Evolutionary conservation across 1,284 basidiomycete species (phyloP).

Genomic region (Puccinia coronata): DNA sequence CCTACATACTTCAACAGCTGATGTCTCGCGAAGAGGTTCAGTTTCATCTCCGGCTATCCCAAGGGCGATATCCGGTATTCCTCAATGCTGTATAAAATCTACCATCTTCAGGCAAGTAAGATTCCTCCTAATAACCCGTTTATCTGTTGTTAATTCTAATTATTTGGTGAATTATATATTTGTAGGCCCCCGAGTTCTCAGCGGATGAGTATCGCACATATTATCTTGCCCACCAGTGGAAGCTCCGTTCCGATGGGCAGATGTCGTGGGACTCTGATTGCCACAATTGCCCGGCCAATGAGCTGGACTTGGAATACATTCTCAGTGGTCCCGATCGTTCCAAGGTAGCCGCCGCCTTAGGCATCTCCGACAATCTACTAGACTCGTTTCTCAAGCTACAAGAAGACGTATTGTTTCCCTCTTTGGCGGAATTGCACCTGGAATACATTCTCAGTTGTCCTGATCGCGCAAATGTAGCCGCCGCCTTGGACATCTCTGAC

Average conservation of each 20-base stretch:
- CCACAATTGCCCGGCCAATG: not conserved
- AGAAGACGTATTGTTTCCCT: no score
- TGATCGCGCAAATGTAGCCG: not conserved
- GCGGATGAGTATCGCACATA: not conserved
- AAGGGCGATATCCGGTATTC: not conserved
- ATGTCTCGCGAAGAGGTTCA: not conserved
- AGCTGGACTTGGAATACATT: not conserved
- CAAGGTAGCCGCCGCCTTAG: no score
- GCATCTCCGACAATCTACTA: no score
- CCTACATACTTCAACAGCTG: not conserved
- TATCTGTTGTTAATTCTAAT: not conserved
- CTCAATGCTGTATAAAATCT: not conserved
- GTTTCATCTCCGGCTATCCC: not conserved
- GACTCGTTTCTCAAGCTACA: no score
- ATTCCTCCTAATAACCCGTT: not conserved
- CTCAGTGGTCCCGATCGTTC: no score
- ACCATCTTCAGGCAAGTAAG: not conserved
- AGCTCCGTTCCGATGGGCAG: no score
- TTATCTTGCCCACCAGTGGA: not conserved
- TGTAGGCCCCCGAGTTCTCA: not conserved
- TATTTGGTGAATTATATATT: not conserved
- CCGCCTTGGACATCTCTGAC: not conserved
- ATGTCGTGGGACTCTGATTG: no score
- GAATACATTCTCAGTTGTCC: not conserved
- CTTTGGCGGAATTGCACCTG: not conserved